phyloP scores from a whole-genome alignment of 129 eudicot genomes.

The Arctium lappa region DNA sequence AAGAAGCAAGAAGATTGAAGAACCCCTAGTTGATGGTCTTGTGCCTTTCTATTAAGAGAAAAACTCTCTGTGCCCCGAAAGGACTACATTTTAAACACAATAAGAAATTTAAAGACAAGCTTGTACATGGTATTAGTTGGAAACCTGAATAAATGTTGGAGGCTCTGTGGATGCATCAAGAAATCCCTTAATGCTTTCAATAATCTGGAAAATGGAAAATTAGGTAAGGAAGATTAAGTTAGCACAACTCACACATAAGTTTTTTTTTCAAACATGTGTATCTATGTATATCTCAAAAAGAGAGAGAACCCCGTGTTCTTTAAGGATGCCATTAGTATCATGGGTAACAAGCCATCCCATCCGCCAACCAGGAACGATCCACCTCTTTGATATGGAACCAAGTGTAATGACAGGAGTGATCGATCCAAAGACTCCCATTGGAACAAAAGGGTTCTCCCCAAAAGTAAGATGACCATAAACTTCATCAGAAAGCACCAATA shows the following conservation, averaged over 20 bases:
- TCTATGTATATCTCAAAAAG: background rate
- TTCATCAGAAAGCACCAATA: slow-evolving; percentile 62
- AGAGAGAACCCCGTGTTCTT: slow-evolving; percentile 46
- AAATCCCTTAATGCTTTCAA: slow-evolving; percentile 46
- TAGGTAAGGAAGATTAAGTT: background rate
- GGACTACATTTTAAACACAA: background rate
- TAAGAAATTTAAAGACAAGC: background rate
- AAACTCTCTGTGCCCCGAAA: background rate
- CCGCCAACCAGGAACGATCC: slow-evolving; percentile 80
- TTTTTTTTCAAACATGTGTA: background rate
- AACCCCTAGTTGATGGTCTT: background rate
- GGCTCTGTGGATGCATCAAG: slow-evolving; percentile 47
- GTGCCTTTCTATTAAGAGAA: background rate
- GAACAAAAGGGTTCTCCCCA: slow-evolving; percentile 58
- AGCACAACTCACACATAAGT: background rate
- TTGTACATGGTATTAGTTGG: background rate
- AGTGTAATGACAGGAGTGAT: slow-evolving; percentile 49
- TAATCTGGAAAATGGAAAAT: slow-evolving; percentile 35
- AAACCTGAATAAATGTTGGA: slow-evolving; percentile 66
- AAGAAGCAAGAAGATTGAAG: background rate
- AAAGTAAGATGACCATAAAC: slow-evolving; percentile 60
- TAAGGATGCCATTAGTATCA: slow-evolving; percentile 49
- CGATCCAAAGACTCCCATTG: slow-evolving; percentile 64
- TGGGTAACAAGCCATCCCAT: slow-evolving; percentile 64
- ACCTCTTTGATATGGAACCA: slow-evolving; percentile 69